A percentile compares a stretch with the other conserved stretches of the same genome.
phyloP scores from a whole-genome alignment of 805 yeast genomes.

The Lipomyces yamadae region DNA sequence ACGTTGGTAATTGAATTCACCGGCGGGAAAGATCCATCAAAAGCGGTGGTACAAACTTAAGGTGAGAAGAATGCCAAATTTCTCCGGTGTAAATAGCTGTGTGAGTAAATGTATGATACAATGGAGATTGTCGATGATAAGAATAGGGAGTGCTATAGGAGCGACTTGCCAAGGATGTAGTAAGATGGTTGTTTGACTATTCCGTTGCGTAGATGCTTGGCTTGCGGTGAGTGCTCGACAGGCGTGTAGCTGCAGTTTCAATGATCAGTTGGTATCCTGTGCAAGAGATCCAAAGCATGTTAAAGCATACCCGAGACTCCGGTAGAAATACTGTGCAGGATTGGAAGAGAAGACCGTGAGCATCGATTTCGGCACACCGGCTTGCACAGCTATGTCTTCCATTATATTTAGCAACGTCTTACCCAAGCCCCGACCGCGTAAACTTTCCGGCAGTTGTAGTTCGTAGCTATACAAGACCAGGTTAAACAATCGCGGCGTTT shows the following conservation, averaged over 20 bases:
- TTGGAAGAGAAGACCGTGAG: constrained; percentile 38
- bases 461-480: constrained; percentile 29
- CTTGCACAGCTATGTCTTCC: constrained; percentile 19
- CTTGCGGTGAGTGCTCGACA: constrained; percentile 28
- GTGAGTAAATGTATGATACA: background rate
- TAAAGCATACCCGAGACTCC: constrained; percentile 20
- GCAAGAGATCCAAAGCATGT: background rate
- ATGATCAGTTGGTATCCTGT: background rate
- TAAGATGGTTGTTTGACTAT: constrained; percentile 29
- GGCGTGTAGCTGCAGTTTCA: constrained; percentile 8
- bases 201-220: constrained; percentile 21
- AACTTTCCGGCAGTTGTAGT: constrained; percentile 25
- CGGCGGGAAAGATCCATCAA: constrained; percentile 46
- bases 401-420: constrained; percentile 18
- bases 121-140: background rate
- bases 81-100: no score
- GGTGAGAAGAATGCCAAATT: background rate
- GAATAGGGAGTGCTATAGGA: background rate
- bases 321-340: constrained; percentile 36
- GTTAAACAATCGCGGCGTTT: background rate
- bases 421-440: constrained; percentile 34
- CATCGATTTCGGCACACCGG: constrained; percentile 32
- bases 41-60: constrained; percentile 56
- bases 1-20: constrained; percentile 70
- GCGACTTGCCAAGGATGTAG: constrained; percentile 32